Conservation (phyloP, 495 filamentous ascomycete species). For the Penicillium macrosclerotiorum region DNA sequence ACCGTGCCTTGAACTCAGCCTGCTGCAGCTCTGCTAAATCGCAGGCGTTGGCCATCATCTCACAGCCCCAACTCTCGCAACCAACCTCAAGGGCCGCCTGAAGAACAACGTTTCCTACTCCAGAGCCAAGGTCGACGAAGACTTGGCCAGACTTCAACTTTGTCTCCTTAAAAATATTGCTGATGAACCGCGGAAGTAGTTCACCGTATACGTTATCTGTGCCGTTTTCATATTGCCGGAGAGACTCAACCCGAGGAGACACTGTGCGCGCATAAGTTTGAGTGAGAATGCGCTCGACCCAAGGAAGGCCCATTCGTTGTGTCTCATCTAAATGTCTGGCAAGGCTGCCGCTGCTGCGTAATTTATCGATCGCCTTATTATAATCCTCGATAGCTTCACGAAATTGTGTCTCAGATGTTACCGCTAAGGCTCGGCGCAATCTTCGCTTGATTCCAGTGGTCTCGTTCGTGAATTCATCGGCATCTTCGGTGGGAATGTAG, state of each 20-base stretch:
- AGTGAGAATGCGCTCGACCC: slow-evolving; percentile 77
- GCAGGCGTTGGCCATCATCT: slow-evolving; percentile 87
- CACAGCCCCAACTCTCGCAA: slow-evolving; percentile 93
- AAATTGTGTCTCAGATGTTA: slow-evolving; percentile 64
- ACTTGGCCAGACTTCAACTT: slow-evolving; percentile 73
- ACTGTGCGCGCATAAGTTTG: slow-evolving; percentile 93
- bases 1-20: slow-evolving; percentile 79
- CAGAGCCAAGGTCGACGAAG: slow-evolving; percentile 92
- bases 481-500: slow-evolving; percentile 69
- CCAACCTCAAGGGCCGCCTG: slow-evolving; percentile 93
- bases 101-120: slow-evolving; percentile 91
- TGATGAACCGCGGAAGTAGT: slow-evolving; percentile 78
- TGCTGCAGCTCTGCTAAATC: slow-evolving; percentile 83
- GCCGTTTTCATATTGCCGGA: slow-evolving; percentile 81
- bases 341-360: slow-evolving; percentile 64
- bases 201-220: slow-evolving; percentile 94
- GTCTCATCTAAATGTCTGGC: slow-evolving; percentile 64
- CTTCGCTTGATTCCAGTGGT: slow-evolving; percentile 68
- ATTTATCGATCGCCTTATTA: slow-evolving; percentile 62
- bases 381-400: slow-evolving; percentile 67
- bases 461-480: slow-evolving; percentile 66
- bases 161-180: slow-evolving; percentile 75
- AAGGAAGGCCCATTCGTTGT: slow-evolving; percentile 61
- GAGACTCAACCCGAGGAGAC: slow-evolving; percentile 76
- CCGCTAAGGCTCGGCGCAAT: slow-evolving; percentile 65